Conservation (phyloP, 164 flowering plant genomes). For the Macadamia tetraphylla region DNA sequence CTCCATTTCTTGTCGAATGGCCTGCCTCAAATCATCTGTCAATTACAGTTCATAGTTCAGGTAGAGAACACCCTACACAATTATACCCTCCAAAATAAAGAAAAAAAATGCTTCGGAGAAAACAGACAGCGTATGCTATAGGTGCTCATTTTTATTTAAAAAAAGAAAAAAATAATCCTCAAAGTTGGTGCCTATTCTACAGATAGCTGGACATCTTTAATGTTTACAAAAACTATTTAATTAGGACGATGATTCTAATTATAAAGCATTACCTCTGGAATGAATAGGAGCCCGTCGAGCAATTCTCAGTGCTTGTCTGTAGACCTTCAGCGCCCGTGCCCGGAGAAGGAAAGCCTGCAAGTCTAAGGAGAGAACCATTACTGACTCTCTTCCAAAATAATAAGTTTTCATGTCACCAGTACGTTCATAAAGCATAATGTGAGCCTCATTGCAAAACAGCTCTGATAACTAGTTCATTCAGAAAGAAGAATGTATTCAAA, state of each 20-base stretch:
- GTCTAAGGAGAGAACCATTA: conserved; percentile 53
- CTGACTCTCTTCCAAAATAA: conserved; percentile 11
- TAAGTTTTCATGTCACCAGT: neutral
- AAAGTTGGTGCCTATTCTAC: neutral
- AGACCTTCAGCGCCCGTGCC: conserved; percentile 79
- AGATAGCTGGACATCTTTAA: too few species aligned
- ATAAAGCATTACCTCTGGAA: conserved; percentile 48
- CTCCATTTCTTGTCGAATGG: conserved; percentile 77
- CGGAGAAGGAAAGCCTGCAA: conserved; percentile 76
- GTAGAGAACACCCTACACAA: neutral
- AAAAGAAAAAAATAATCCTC: neutral
- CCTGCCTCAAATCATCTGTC: conserved; percentile 60
- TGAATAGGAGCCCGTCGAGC: conserved; percentile 60
- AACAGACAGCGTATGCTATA: too few species aligned
- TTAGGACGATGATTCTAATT: neutral
- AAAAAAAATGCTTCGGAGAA: neutral
- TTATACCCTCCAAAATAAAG: neutral
- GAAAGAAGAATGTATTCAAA: too few species aligned
- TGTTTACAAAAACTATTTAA: too few species aligned
- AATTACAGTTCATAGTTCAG: conserved; percentile 4
- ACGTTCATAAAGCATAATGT: neutral
- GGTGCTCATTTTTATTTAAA: neutral
- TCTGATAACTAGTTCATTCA: neutral
- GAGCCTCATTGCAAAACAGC: neutral
- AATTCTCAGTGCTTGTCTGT: conserved; percentile 69